phyloP scores from a whole-genome alignment of 768 basidiomycete species.

The Pisolithus tinctorius region DNA sequence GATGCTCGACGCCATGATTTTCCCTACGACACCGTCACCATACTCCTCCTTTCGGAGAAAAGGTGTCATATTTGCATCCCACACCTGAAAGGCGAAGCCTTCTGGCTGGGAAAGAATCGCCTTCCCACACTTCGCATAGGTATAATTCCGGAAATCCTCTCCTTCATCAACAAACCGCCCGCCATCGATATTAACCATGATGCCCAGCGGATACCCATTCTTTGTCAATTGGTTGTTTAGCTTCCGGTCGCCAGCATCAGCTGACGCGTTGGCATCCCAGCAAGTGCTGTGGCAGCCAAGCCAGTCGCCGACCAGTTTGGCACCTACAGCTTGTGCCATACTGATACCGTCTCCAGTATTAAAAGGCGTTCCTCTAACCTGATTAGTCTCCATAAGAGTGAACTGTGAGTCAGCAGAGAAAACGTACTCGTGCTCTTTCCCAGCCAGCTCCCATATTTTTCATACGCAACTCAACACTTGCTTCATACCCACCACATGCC shows the following conservation, averaged over 20 bases:
- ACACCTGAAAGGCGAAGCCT: constrained; percentile 60
- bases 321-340: constrained; percentile 45
- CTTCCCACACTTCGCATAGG: constrained; percentile 62
- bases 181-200: constrained; percentile 59
- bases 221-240: constrained; percentile 69
- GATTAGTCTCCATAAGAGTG: neutral
- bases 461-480: constrained; percentile 42
- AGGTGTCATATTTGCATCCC: constrained; percentile 40
- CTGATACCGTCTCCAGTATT: constrained; percentile 62
- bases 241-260: constrained; percentile 44
- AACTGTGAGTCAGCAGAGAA: neutral
- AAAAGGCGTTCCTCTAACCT: constrained; percentile 69
- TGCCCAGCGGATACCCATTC: constrained; percentile 64
- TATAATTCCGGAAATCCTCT: constrained; percentile 65
- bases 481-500: constrained; percentile 64
- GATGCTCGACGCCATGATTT: constrained; percentile 39
- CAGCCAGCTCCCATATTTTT: constrained; percentile 55
- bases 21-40: constrained; percentile 52
- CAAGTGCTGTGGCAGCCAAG: constrained; percentile 64
- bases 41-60: constrained; percentile 60
- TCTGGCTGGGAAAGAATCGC: constrained; percentile 53
- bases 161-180: constrained; percentile 66
- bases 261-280: constrained; percentile 60
- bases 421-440: constrained; percentile 47
- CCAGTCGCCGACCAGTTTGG: constrained; percentile 59